Base-by-base conservation (phyloP, 495 filamentous ascomycete species). In the Lasiosphaeria hispida region DNA sequence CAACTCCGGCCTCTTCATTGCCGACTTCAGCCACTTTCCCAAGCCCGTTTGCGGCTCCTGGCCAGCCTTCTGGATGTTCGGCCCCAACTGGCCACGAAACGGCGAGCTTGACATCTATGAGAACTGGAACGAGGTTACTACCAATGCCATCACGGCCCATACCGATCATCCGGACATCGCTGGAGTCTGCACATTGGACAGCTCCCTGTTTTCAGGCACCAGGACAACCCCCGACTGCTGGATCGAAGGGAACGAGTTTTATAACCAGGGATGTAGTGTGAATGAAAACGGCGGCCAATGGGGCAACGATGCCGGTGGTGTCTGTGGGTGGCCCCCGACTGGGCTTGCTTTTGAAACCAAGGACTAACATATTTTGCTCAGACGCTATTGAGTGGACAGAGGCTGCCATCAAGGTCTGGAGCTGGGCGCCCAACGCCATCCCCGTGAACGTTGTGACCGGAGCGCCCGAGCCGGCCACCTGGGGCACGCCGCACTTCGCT, bases 61-160 rank as follows among this genome's bases (percentile, higher is more conserved):
- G 80, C 78, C 78, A 2, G 77, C 78, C 69, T 80, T 72, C 63
- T 95, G 91, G 89, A 86, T 85, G n/a, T 75, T 84, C 10, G 89
- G 91, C 30, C 74, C 78, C 48, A 77, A 82, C 40, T 96, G 92
- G 92, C 92, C 91, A 0, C 69, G 71, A 4, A 79, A 83, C 54
- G 92, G 92, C 23, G 92, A 96, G 74, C 87, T 95, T 59, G 91
- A 96, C 75, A 89, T 96, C 65, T 89, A 94, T 63, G 92, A 96
- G 73, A 85, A 85, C 53, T 89, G 93, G 68, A 90, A 92, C 72
- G 53, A 76, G 57, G 76, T 85, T 51, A 66, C 74, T 1, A 66
- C 75, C 48, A 90, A 96, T 69, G 68, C 77, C 48, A 83, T 93
- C 55, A 85, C 90, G 11, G 72, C 89, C 56, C 92, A 97, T 68